phyloP scores from a whole-genome alignment of 2,329 filamentous ascomycete genomes.

The Ambrosiella cleistominuta region DNA sequence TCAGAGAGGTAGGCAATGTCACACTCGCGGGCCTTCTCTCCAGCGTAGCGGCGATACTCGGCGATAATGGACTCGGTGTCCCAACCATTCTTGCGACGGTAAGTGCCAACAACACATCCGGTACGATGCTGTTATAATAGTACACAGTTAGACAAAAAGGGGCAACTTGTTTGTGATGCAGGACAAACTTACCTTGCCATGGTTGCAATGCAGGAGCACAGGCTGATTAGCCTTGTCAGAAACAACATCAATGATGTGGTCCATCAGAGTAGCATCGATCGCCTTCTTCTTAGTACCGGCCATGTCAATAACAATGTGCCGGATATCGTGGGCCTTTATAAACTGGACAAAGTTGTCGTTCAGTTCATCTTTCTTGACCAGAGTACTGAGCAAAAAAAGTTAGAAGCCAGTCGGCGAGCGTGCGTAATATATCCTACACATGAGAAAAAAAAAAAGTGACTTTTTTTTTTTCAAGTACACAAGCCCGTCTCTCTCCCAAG shows the following conservation, averaged over 20 bases:
- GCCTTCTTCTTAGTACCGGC: slow-evolving; percentile 72
- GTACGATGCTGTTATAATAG: slow-evolving; percentile 50
- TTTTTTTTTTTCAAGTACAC: too few relatives aligned
- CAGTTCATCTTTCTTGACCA: slow-evolving; percentile 44
- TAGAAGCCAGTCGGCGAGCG: not conserved
- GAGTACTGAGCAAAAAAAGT: slow-evolving; percentile 27
- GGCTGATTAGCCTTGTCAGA: slow-evolving; percentile 60
- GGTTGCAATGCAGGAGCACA: slow-evolving; percentile 79
- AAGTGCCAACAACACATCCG: slow-evolving; percentile 67
- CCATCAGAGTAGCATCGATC: slow-evolving; percentile 50
- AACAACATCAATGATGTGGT: slow-evolving; percentile 51
- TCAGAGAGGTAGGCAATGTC: slow-evolving; percentile 38
- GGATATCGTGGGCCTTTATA: slow-evolving; percentile 47
- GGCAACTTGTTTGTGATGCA: not conserved
- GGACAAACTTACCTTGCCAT: slow-evolving; percentile 46
- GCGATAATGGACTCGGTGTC: slow-evolving; percentile 41
- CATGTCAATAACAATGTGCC: slow-evolving; percentile 59
- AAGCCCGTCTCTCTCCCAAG: not conserved
- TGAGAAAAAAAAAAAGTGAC: not conserved
- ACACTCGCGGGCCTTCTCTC: slow-evolving; percentile 40
- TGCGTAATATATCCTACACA: not conserved
- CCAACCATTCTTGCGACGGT: slow-evolving; percentile 59
- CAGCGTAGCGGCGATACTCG: slow-evolving; percentile 55
- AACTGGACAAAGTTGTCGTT: slow-evolving; percentile 39
- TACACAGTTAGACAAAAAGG: not conserved